These are phyloP conservation scores for Colletotrichum destructivum DNA, from an alignment of 2,329 filamentous ascomycete species.

Conservation along the genomic window DNA sequence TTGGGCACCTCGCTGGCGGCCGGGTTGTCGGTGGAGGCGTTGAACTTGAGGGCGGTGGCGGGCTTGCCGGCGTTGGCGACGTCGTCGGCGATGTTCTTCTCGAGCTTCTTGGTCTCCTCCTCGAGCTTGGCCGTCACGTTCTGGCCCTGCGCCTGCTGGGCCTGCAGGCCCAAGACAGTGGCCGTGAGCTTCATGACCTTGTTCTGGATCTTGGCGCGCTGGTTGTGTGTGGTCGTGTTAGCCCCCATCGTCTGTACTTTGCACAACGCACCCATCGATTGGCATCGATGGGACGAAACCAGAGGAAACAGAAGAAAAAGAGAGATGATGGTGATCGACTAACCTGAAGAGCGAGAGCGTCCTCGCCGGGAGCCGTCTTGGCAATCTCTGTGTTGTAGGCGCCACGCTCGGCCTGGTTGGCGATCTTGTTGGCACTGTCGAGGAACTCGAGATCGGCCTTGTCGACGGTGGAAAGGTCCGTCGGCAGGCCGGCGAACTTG, in stretches of 20 bases:
- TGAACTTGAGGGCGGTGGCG: conserved; percentile 51
- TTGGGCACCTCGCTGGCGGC: conserved; percentile 32
- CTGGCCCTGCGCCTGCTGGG: conserved; percentile 66
- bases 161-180: conserved; percentile 64
- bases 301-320: too few relatives aligned
- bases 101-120: conserved; percentile 65
- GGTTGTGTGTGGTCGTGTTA: background rate
- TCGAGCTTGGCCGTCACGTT: conserved; percentile 61
- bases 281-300: background rate
- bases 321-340: background rate
- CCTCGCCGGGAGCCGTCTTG: conserved; percentile 60
- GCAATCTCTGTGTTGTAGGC: conserved; percentile 68
- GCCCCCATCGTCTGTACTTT: background rate
- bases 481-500: conserved; percentile 54
- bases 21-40: conserved; percentile 41
- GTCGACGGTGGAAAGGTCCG: conserved; percentile 61
- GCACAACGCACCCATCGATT: background rate
- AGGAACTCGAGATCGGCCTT: conserved; percentile 64
- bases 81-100: conserved; percentile 67
- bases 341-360: conserved; percentile 64
- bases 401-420: conserved; percentile 66
- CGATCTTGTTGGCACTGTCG: conserved; percentile 64
- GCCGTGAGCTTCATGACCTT: conserved; percentile 72
- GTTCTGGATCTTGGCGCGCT: conserved; percentile 72
- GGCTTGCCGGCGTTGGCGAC: conserved; percentile 61